Base-by-base conservation (phyloP, 768 basidiomycete genomes). In the Auricularia sp. region DNA sequence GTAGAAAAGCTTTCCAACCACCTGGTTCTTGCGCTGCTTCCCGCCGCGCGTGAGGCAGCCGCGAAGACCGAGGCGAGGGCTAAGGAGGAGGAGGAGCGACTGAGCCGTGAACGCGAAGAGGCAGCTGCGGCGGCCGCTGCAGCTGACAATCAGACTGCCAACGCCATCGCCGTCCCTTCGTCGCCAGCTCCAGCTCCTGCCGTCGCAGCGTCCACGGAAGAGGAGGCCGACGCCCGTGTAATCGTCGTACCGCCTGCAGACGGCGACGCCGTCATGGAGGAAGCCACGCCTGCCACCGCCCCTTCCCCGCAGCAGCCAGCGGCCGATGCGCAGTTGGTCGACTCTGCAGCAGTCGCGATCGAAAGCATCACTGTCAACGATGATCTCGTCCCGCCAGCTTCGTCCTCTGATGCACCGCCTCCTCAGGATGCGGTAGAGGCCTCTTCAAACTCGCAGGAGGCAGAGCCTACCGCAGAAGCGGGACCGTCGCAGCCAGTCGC, bases 11-110 rank as follows among this genome's bases (percentile, higher is more conserved):
- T 97, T 14, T 77, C 80, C 34, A 88, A 88, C 69, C 91, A 94
- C 70, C 77, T 93, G 59, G 74, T 83, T 29, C 75, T 94, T 42
- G 83, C 85, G 3, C 78, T 98, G 39, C 80, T 96, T 37, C 95
- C 95, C 1, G 85, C 87, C 44, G 92, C 92, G 14, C 75, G 88
- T 6, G 85, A 88, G 70, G 81, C 80, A n/a, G 77, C 81, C 29
- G 83, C 82, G 70, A 67, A 68, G 62, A 71, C 73, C 3, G 73
- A 73, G 61, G 44, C 65, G 64, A 63, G 69, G 18, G 71, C 67
- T 3, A 73, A 75, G 70, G 77, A 73, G 44, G 76, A 74, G 62
- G 75, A 80, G 67, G 82, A 81, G n/a, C 76, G 75, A 54, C 73
- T 42, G 71, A 33, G 80, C 63, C 62, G 64, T 47, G 75, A 81